Evolutionary conservation across 768 basidiomycete genomes (phyloP), one percentile per base, ranked within the genome.

Genomic region (Pleurotus tuber-regium): DNA sequence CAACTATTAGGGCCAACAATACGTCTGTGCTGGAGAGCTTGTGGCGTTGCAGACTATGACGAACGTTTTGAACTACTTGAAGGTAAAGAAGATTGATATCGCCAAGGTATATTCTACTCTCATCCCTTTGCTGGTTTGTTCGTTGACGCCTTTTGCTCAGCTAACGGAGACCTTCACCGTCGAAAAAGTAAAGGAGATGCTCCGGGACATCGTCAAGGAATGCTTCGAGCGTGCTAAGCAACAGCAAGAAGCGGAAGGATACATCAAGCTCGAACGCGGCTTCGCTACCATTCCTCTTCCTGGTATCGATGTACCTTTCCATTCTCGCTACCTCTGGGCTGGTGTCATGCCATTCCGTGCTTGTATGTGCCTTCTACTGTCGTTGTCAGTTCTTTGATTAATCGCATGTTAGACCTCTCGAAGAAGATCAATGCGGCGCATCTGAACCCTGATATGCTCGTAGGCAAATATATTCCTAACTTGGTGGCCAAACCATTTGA

Each of bases 261-360:
- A 89, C 59, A 92, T 99, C 72, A 88, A 87, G 61, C 84, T 99
- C 46, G 96, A 99, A 60, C 90, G 97, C 61, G 97, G 97, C 6
- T 97, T 94, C 60, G 96, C 96, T 0, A 94, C 93, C 16, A 95
- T 95, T 52, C 93, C 92, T 35, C 79, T 96, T 31, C 92, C 95
- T 31, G 96, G 96, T 55, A 98, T 99, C 60, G 97, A 98, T 61
- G 97, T 99, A 1, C 97, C 97, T 3, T 99, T 99, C 90, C 97
- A 99, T 69, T 98, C 97, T 3, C 89, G 95, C 54, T 99, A 98
- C 70, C 81, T 99, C 31, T 99, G 97, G 97, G 95, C 95, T 12
- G 94, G 94, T 64, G 94, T 97, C 24, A 79, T 96, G 85, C 92
- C 95, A 8, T 96, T 97, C 90, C 85, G 94, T 59, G 91, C 92